These are phyloP conservation scores for Nephelium lappaceum DNA, from an alignment of 345 rosid genomes.

Conservation along the genomic window DNA sequence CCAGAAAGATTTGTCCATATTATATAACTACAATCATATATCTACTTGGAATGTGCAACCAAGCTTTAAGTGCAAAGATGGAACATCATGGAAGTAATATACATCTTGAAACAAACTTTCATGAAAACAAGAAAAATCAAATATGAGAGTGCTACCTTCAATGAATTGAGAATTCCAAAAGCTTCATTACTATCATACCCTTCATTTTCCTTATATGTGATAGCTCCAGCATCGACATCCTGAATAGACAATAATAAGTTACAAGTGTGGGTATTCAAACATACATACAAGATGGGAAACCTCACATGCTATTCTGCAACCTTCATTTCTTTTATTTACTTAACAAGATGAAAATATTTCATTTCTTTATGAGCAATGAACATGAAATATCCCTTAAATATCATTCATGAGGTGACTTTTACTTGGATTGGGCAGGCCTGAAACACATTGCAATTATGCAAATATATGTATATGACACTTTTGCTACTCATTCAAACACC, in stretches of 20 bases:
- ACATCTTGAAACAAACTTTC: slow-evolving; percentile 5
- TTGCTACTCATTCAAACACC: background rate
- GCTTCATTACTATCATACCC: slow-evolving; percentile 44
- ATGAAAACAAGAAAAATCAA: slow-evolving; percentile 10
- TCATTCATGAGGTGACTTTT: background rate
- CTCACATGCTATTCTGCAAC: background rate
- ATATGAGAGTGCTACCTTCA: slow-evolving; percentile 53
- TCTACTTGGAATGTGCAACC: background rate
- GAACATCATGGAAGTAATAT: slow-evolving; percentile 6
- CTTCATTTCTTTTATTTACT: background rate
- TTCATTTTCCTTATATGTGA: slow-evolving; percentile 52
- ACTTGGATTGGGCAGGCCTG: background rate
- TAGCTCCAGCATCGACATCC: slow-evolving; percentile 71
- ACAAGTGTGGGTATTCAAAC: background rate
- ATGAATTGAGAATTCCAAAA: slow-evolving; percentile 55
- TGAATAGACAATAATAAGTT: slow-evolving; percentile 26
- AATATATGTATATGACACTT: background rate
- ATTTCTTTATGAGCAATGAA: background rate
- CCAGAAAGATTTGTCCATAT: background rate
- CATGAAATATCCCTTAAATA: background rate
- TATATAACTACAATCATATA: slow-evolving; percentile 5
- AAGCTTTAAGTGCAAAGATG: background rate
- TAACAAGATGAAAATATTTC: background rate
- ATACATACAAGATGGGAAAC: slow-evolving; percentile 3
- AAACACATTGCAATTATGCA: background rate